Conservation (phyloP, 1,284 basidiomycete genomes). For the Apiotrichum montevideense region DNA sequence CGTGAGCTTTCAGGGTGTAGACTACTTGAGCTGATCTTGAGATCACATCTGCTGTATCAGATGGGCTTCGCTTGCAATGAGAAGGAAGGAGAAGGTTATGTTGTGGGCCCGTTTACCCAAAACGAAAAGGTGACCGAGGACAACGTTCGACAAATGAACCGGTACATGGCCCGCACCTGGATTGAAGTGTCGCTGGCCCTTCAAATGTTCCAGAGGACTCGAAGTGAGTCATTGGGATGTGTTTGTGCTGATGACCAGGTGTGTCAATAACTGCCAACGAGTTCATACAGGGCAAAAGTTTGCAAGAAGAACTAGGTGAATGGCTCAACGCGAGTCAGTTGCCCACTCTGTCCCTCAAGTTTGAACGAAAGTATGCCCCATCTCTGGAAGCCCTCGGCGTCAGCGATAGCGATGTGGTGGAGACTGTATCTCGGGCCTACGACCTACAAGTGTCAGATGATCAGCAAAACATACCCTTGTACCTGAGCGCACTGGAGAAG, state of each 20-base stretch:
- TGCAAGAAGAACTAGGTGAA: slow-evolving; percentile 16
- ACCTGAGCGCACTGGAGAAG: slow-evolving; percentile 31
- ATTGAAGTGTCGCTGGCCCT: slow-evolving; percentile 33
- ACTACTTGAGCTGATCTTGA: background rate
- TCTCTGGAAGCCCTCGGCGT: slow-evolving; percentile 25
- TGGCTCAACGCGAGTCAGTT: slow-evolving; percentile 8
- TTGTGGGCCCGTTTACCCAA: slow-evolving; percentile 32
- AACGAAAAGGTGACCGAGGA: slow-evolving; percentile 19
- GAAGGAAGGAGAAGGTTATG: slow-evolving; percentile 23
- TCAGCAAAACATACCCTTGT: slow-evolving; percentile 9
- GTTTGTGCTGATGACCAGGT: no score
- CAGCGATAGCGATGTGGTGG: slow-evolving; percentile 18
- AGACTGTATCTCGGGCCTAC: slow-evolving; percentile 31
- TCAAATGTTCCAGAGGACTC: slow-evolving; percentile 12
- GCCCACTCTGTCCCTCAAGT: slow-evolving; percentile 4
- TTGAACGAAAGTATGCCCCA: slow-evolving; percentile 3
- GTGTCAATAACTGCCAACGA: background rate
- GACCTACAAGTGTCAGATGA: slow-evolving; percentile 32
- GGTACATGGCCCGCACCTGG: slow-evolving; percentile 40
- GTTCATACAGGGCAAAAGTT: slow-evolving; percentile 6
- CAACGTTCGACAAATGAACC: slow-evolving; percentile 30
- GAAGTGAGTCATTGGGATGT: slow-evolving; percentile 14
- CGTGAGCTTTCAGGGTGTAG: slow-evolving; percentile 12
- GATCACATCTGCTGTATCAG: slow-evolving; percentile 30
- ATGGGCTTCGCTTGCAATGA: slow-evolving; percentile 37